Evolutionary conservation across 2,329 filamentous ascomycete species (phyloP), one percentile per base, ranked within the genome.

Genomic region (Ustulina deusta): DNA sequence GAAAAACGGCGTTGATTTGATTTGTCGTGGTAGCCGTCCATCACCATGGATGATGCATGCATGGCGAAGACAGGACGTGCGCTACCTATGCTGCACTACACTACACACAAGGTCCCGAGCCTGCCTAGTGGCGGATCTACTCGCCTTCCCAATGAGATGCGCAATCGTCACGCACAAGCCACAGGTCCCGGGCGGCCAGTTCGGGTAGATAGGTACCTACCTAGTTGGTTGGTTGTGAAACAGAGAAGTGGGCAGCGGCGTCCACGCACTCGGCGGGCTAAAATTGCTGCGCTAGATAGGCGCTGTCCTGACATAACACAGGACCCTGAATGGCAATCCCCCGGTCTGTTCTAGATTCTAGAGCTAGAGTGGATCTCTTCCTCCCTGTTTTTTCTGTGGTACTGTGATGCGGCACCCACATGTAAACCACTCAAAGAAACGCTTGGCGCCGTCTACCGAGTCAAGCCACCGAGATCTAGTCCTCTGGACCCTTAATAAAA

Each of bases 401-500:
- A 25, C 49, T 15, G 32, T 15, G 9, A 54, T 54, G n/a, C 42
- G 64, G 40, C 59, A 34, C 69, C n/a, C n/a, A n/a, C n/a, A n/a
- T n/a, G n/a, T 74, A 70, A 49, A 0, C 68, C n/a, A 6, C 40
- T 61, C 17, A 2, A 27, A 62, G 69, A 42, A 69, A 34, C 6
- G 20, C 40, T 60, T 63, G 60, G 65, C 65, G 67, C 55, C 61
- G 60, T 44, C 48, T 29, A 77, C 70, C 46, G 61, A 64, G 73
- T 76, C 75, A 77, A 77, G 75, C 75, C 75, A 77, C 75, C 69
- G 58, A 69, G 65, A 22, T 27, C 15, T 20, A 9, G 27, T 9
- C 38, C 32, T 13, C 29, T 17, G 11, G 34, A 46, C n/a, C 38
- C 46, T 54, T 58, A 71, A 74, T 74, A 69, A 73, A 74, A 71